Percentiles rank a stretch among this genome's conserved stretches.
Conservation (phyloP, 768 basidiomycete species). For the Mrakia gelida region DNA sequence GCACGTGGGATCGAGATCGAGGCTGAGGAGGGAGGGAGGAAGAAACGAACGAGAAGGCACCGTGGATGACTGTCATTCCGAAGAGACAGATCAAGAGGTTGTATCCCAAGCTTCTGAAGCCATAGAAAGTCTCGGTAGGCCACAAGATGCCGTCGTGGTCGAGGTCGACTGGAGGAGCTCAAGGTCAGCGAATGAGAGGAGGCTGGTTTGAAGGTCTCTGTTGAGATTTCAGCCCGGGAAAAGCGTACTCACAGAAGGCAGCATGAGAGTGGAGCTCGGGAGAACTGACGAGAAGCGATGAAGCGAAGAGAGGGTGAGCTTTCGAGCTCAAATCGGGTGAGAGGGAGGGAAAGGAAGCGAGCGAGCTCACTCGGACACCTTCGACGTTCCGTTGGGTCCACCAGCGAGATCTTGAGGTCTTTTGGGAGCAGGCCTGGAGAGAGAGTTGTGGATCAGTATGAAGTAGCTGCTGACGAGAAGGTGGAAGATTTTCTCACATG, state of each 20-base stretch:
- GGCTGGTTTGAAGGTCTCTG: neutral
- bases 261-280: conserved; percentile 16
- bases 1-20: neutral
- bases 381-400: neutral
- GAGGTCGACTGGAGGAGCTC: conserved; percentile 40
- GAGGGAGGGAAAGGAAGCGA: neutral
- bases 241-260: conserved; percentile 6
- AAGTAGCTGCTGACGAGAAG: neutral
- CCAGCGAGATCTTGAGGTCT: neutral
- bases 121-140: conserved; percentile 49
- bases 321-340: neutral
- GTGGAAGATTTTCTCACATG: neutral
- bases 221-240: neutral
- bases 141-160: conserved; percentile 51
- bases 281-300: neutral
- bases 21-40: neutral
- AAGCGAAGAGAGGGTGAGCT: neutral
- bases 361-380: neutral
- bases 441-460: neutral
- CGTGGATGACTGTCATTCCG: conserved; percentile 45
- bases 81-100: conserved; percentile 46
- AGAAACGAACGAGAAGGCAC: conserved; percentile 43
- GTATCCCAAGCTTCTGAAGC: conserved; percentile 50
- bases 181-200: neutral
- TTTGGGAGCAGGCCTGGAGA: neutral